Evolutionary conservation across 306 rosid genomes (phyloP).

Genomic region (Rosa chinensis): DNA sequence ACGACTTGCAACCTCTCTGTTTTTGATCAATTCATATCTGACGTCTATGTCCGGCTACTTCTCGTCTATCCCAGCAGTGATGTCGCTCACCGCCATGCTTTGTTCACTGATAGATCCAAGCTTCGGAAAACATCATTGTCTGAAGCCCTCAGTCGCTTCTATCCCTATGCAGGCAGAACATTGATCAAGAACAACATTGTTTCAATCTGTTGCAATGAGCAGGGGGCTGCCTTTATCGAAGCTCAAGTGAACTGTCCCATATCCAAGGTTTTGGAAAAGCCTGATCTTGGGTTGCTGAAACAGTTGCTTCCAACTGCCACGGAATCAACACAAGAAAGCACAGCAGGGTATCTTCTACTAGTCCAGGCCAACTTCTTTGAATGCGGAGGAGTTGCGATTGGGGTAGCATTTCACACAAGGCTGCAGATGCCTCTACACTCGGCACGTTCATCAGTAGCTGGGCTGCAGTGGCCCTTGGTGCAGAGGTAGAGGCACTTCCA

Average conservation of each 20-base stretch:
- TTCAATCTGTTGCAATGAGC: slow-evolving; percentile 16
- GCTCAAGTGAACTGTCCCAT: slow-evolving; percentile 14
- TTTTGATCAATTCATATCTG: not conserved
- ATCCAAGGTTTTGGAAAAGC: slow-evolving; percentile 7
- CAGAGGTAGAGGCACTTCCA: not conserved
- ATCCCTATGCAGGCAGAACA: slow-evolving; percentile 42
- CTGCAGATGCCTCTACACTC: not conserved
- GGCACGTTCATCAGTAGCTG: not conserved
- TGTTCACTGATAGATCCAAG: slow-evolving; percentile 5
- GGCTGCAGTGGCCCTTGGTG: not conserved
- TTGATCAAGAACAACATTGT: slow-evolving; percentile 9
- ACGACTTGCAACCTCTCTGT: not conserved
- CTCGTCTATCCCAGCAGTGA: slow-evolving; percentile 11
- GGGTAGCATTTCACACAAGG: not conserved
- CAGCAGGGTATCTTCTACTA: not conserved
- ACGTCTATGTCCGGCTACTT: not conserved
- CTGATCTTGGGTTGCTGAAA: slow-evolving; percentile 1
- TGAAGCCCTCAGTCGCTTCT: slow-evolving; percentile 22
- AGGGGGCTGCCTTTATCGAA: slow-evolving; percentile 22
- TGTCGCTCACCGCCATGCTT: not conserved
- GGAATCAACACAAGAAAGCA: not conserved
- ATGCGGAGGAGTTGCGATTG: not conserved
- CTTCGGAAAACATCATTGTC: slow-evolving; percentile 39
- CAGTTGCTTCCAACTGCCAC: slow-evolving; percentile 16
- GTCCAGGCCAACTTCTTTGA: not conserved